Conservation (phyloP, 2,329 filamentous ascomycete genomes). For the Curvularia hawaiiensis region DNA sequence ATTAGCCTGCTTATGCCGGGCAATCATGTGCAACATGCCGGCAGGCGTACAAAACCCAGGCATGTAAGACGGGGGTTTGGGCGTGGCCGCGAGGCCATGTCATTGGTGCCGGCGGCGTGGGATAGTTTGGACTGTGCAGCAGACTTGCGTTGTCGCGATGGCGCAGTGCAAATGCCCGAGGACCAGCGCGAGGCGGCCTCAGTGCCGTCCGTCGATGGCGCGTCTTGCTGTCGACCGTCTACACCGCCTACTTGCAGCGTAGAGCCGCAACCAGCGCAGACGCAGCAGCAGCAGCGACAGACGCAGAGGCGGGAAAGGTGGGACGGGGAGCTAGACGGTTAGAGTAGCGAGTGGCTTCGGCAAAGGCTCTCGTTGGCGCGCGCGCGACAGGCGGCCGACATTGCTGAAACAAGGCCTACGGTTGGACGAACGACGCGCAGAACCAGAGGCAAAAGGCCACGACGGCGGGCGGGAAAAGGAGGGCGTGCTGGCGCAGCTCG, state of each 20-base stretch:
- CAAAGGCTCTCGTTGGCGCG: conserved; percentile 22
- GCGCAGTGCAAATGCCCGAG: neutral
- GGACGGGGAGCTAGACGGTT: conserved; percentile 9
- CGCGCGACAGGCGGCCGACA: conserved; percentile 14
- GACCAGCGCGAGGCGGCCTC: too few relatives aligned
- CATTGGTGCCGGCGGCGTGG: neutral
- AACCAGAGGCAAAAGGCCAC: conserved; percentile 15
- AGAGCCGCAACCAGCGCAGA: neutral
- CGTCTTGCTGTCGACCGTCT: neutral
- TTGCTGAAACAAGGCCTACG: conserved; percentile 20
- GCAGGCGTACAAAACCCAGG: neutral
- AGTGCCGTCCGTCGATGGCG: too few relatives aligned
- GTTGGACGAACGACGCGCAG: conserved; percentile 24
- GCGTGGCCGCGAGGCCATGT: neutral
- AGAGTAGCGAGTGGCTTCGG: conserved; percentile 13
- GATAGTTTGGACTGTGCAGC: neutral
- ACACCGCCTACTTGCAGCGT: conserved; percentile 5
- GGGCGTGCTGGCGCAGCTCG: neutral
- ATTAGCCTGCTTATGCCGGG: conserved; percentile 5
- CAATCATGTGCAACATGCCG: neutral
- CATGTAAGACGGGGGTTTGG: neutral
- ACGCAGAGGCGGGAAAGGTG: neutral
- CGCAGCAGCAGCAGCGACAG: neutral
- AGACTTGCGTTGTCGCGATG: neutral
- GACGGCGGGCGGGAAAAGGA: conserved; percentile 10